Evolutionary conservation across 148 eudicot species (phyloP), one percentile per base, ranked within the genome.

Genomic region (Rhododendron simsii): DNA sequence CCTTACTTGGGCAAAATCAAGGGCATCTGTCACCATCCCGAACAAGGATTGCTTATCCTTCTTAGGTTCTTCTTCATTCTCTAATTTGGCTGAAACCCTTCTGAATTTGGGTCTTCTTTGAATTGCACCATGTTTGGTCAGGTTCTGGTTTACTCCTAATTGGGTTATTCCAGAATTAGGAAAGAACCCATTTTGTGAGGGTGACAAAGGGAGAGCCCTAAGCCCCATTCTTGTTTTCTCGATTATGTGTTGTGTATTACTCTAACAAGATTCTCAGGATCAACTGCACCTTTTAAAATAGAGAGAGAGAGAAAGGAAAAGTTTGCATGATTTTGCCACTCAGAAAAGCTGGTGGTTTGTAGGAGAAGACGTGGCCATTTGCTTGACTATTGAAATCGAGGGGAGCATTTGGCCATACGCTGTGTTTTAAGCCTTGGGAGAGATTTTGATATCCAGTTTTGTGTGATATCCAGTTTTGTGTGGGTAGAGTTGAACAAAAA

Each of bases 1-100:
- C 84, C 99, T 88, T 51, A 88, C 96, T 83, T 95, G 98, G 30
- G 99, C 89, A 86, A 96, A 96, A 89, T 96, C 99, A 18, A 96
- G 86, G 71, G 99, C 99, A 30, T 96, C 99, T 5, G 98, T 96
- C 10, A 96, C 89, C 51, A 91, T 93, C 11, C 89, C 91, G 80
- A 96, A 96, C 73, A 96, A 87, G 50, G 95, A 92, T 61, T 94
- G 95, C 88, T 96, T 94, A 21, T 74, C 89, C 85, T 92, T 87
- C 86, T 86, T 88, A 33, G 88, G 87, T 63, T 91, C 88, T 79
- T 78, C 91, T n/a, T 89, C 88, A 2, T 89, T 89, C 85, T 92
- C 90, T 73, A 74, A 53, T 67, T 91, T 94, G 23, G 95, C 93
- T 50, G 92, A 88, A 16, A 89, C 87, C 48, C 90, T 86, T 81